These are phyloP conservation scores for Globisporangium okanoganense DNA, from an alignment of 352 stramenopile species.

Conservation along the genomic window DNA sequence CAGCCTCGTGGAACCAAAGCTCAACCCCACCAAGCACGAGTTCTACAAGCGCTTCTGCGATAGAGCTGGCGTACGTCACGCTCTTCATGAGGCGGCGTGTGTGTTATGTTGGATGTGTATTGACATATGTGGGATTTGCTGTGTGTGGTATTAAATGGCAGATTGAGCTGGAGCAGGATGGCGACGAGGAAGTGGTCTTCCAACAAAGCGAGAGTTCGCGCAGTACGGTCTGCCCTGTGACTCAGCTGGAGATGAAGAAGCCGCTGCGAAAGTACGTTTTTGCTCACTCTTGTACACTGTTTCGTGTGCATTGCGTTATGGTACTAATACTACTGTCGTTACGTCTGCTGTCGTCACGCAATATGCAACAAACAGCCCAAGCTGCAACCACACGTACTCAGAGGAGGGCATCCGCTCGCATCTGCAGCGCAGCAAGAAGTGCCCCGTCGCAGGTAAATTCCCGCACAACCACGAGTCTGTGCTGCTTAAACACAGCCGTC, in stretches of 20 bases:
- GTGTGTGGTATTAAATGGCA: constrained; percentile 14
- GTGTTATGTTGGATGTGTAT: neutral
- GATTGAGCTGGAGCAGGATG: constrained; percentile 72
- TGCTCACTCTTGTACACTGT: neutral
- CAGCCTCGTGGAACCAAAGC: constrained; percentile 39
- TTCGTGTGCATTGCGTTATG: neutral
- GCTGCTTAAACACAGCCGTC: neutral
- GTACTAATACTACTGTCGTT: neutral
- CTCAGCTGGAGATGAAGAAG: constrained; percentile 76
- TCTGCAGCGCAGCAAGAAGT: constrained; percentile 69
- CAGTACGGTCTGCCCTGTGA: constrained; percentile 77
- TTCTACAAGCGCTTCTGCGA: constrained; percentile 82
- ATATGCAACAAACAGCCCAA: constrained; percentile 34
- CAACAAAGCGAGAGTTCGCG: constrained; percentile 75
- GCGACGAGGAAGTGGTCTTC: constrained; percentile 74
- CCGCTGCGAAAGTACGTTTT: constrained; percentile 66
- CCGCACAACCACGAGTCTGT: neutral
- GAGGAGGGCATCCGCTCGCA: constrained; percentile 71
- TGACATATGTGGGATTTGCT: neutral
- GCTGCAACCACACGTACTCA: constrained; percentile 79
- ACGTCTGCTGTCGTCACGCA: neutral
- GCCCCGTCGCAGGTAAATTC: constrained; percentile 59
- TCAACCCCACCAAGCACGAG: constrained; percentile 62
- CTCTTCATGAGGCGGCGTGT: neutral
- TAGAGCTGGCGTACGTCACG: constrained; percentile 50